phyloP scores from a whole-genome alignment of 768 basidiomycete species.

The Suillus paluster region DNA sequence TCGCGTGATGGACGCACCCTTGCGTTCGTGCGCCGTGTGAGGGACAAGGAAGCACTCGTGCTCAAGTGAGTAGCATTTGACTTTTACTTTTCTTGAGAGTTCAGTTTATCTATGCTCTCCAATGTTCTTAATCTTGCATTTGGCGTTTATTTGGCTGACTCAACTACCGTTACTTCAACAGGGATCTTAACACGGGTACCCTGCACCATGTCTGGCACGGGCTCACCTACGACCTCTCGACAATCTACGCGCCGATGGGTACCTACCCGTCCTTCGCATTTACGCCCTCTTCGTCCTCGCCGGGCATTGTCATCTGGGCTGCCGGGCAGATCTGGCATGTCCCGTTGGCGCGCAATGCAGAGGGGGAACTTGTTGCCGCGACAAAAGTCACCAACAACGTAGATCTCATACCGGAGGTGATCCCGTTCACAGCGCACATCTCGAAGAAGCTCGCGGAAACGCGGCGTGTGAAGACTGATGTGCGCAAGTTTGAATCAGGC shows the following conservation, averaged over 20 bases:
- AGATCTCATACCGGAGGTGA: slow-evolving; percentile 42
- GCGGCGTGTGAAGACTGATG: slow-evolving; percentile 47
- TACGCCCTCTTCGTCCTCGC: slow-evolving; percentile 56
- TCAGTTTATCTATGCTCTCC: background rate
- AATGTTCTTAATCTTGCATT: background rate
- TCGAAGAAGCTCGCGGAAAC: slow-evolving; percentile 70
- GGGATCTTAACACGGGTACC: slow-evolving; percentile 70
- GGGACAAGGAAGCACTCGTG: slow-evolving; percentile 74
- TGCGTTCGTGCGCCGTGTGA: slow-evolving; percentile 74
- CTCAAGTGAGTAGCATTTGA: slow-evolving; percentile 54
- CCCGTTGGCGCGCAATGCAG: slow-evolving; percentile 54
- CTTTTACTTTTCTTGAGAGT: background rate
- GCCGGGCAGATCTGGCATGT: slow-evolving; percentile 70
- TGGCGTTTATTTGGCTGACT: background rate
- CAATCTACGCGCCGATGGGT: slow-evolving; percentile 75
- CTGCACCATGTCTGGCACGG: slow-evolving; percentile 70
- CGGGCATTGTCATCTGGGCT: slow-evolving; percentile 67
- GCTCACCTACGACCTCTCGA: slow-evolving; percentile 66
- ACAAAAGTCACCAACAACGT: background rate
- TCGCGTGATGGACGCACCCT: slow-evolving; percentile 71
- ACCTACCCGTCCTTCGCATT: slow-evolving; percentile 81
- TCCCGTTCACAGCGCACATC: slow-evolving; percentile 66
- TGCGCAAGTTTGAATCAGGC: slow-evolving; percentile 56
- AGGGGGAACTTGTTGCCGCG: slow-evolving; percentile 54
- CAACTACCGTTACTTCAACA: slow-evolving; percentile 28